Conservation (phyloP, 331 rosid species). For the Prunus yedoensis region DNA sequence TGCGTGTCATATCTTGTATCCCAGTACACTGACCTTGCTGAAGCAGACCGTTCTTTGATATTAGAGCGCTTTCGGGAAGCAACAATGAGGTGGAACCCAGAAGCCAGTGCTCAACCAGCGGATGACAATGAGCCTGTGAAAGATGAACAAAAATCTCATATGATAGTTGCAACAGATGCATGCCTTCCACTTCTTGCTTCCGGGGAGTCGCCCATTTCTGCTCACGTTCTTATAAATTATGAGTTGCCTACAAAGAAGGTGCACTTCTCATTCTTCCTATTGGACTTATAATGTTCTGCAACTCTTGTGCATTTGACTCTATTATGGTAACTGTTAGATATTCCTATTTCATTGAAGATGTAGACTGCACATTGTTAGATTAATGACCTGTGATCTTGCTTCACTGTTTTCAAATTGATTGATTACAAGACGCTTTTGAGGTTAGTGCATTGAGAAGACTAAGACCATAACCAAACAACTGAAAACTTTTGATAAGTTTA, state of each 20-base stretch:
- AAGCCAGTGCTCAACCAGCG: constrained; percentile 35
- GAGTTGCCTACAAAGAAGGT: constrained; percentile 87
- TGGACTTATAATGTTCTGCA: background rate
- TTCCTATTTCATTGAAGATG: background rate
- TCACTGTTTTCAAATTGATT: too few species aligned
- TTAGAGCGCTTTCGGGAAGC: constrained; percentile 65
- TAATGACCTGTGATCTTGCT: too few species aligned
- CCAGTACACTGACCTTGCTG: constrained; percentile 93
- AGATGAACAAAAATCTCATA: constrained; percentile 59
- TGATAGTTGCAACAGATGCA: constrained; percentile 80
- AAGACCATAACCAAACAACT: too few species aligned
- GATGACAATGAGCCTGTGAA: constrained; percentile 48
- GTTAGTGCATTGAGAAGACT: too few species aligned
- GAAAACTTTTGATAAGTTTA: too few species aligned
- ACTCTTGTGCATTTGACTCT: background rate
- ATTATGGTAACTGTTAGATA: background rate
- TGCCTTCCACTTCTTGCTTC: constrained; percentile 86
- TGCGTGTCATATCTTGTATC: constrained; percentile 11
- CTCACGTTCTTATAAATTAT: constrained; percentile 75
- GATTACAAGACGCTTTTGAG: too few species aligned
- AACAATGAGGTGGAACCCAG: constrained; percentile 52
- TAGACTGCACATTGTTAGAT: too few species aligned
- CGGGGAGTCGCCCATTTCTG: constrained; percentile 67
- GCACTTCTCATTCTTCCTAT: background rate
- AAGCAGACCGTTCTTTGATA: constrained; percentile 60